Conservation (phyloP, 2,329 filamentous ascomycete species). For the Erysiphe pulchra region DNA sequence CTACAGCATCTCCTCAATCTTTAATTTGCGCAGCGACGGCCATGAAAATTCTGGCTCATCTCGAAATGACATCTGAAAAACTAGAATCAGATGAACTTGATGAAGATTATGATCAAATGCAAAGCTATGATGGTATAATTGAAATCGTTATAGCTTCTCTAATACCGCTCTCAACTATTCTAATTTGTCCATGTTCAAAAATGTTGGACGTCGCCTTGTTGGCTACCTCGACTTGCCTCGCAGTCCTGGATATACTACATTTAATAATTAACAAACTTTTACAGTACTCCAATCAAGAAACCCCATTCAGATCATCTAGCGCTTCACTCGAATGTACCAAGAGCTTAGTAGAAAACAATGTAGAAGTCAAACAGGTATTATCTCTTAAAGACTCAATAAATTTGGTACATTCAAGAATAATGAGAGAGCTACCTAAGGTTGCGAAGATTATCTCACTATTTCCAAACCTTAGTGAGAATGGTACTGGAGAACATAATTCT, state of each 20-base stretch:
- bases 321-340: background rate
- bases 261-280: background rate
- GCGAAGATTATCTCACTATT: background rate
- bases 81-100: background rate
- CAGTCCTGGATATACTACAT: background rate
- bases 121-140: background rate
- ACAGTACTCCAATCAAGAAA: background rate
- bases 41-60: background rate
- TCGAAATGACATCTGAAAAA: background rate
- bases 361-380: background rate
- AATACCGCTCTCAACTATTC: background rate
- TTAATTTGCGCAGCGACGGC: background rate
- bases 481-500: background rate
- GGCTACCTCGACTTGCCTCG: background rate
- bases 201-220: background rate
- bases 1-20: background rate
- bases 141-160: background rate
- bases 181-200: background rate
- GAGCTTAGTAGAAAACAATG: background rate
- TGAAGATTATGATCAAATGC: too few species aligned
- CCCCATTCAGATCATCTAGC: background rate
- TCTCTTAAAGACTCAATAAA: background rate
- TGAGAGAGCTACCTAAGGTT: background rate
- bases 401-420: background rate
- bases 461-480: background rate